Percentiles rank a stretch among this genome's conserved stretches.
phyloP scores from a whole-genome alignment of 2,329 filamentous ascomycete species.

The Pyricularia grisea region DNA sequence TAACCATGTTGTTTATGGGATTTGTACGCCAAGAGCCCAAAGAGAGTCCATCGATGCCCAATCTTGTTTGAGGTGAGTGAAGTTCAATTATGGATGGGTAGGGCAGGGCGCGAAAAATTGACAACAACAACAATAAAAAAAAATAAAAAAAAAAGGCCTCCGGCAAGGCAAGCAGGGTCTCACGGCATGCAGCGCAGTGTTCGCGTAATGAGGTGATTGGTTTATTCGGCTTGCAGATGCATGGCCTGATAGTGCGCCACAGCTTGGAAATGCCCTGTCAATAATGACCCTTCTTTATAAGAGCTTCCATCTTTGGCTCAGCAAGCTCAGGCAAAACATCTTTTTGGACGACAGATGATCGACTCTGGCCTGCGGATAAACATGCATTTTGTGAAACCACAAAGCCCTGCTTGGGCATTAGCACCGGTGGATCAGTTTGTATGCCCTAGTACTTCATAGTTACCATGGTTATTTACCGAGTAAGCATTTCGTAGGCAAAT shows the following conservation, averaged over 20 bases:
- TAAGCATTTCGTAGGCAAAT: neutral
- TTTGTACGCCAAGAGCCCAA: neutral
- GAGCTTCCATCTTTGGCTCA: neutral
- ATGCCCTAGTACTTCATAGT: neutral
- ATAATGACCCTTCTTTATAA: neutral
- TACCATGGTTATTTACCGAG: neutral
- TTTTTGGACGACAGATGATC: neutral
- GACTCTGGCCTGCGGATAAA: neutral
- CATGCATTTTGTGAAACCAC: neutral
- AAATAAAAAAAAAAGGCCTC: too few species aligned
- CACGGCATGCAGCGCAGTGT: neutral
- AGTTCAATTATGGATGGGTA: neutral
- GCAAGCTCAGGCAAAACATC: neutral
- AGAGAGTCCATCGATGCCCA: neutral
- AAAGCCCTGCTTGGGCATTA: neutral
- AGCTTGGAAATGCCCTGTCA: neutral
- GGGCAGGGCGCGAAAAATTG: neutral
- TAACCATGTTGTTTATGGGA: neutral
- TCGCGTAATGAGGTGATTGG: neutral
- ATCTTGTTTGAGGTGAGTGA: neutral
- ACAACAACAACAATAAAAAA: too few species aligned
- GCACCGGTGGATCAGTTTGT: neutral
- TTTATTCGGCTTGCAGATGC: neutral
- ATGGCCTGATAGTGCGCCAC: neutral
- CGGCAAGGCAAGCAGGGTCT: neutral